Percentiles rank a stretch among this genome's conserved stretches.
Evolutionary conservation across 106 monocot genomes (phyloP).

Genomic region (Acorus gramineus): DNA sequence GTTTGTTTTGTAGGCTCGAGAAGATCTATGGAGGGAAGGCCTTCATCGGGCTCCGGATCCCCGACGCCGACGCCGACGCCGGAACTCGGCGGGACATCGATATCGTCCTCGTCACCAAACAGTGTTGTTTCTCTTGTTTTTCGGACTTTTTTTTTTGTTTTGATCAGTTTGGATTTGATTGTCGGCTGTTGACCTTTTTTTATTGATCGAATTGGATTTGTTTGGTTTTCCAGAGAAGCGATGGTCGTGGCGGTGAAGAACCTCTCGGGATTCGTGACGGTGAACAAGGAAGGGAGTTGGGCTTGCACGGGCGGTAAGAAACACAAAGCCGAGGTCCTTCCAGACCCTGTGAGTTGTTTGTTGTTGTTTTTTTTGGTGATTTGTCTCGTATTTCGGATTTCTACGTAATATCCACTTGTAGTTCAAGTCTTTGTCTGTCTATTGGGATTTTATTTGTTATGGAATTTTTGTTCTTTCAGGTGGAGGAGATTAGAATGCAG

Average conservation of each 20-base stretch:
- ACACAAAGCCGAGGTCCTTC: slow-evolving; percentile 23
- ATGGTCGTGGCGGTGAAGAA: slow-evolving; percentile 72
- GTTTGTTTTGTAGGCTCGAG: slow-evolving; percentile 48
- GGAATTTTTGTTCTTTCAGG: slow-evolving; percentile 26
- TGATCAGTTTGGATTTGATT: not conserved
- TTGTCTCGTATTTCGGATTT: too few relatives aligned
- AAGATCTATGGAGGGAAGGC: slow-evolving; percentile 65
- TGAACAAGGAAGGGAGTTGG: slow-evolving; percentile 64
- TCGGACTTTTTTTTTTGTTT: not conserved
- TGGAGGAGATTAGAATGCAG: slow-evolving; percentile 43
- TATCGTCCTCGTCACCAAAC: slow-evolving; percentile 59
- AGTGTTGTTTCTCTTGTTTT: slow-evolving; percentile 16
- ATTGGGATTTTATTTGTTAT: not conserved
- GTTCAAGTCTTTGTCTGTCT: too few relatives aligned
- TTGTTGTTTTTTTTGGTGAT: too few relatives aligned
- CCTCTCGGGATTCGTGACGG: slow-evolving; percentile 47
- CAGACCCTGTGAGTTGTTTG: slow-evolving; percentile 48
- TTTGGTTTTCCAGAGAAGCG: slow-evolving; percentile 40
- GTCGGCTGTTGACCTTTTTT: not conserved
- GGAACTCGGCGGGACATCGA: slow-evolving; percentile 59
- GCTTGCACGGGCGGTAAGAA: slow-evolving; percentile 38
- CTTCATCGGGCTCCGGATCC: slow-evolving; percentile 84
- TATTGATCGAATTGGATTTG: not conserved
- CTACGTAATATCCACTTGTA: too few relatives aligned
- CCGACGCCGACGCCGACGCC: slow-evolving; percentile 46